Base-by-base conservation (phyloP, 306 rosid genomes). In the Pyrus betulifolia region DNA sequence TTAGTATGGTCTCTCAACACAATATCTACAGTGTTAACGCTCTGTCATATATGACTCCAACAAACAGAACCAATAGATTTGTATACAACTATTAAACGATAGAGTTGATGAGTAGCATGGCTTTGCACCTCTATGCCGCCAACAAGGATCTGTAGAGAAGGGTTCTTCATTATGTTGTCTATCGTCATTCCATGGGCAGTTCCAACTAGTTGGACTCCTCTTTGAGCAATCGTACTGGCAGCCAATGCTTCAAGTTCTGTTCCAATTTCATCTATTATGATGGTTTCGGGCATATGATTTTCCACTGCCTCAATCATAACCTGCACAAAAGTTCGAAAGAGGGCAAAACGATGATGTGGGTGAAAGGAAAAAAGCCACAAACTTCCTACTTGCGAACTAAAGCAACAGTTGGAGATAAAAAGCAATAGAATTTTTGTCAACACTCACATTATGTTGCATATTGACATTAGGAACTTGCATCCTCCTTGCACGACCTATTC, bases 221-320 rank as follows among this genome's bases (percentile, higher is more conserved):
- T 88, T 87, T 96, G 98, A 83, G 99, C 99, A 83, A 96, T 92
- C 31, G 99, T 96, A 83, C 99, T 91, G 65, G 99, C 98, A 83
- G 99, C 99, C 84, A 96, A 84, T 79, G 99, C 98, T 86, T 96
- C 98, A 67, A 92, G 97, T 72, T 96, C 99, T 2, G 99, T 96
- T 79, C 99, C 99, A 65, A 96, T 96, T 91, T 96, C 99, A 81
- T 96, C 99, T 59, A 96, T 96, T 58, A 96, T 92, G 83, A 96
- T 92, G 71, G 93, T 85, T 85, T 96, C 86, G 4, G 98, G 99
- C 99, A 89, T 96, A 84, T 96, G 98, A 76, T 95, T 95, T 82
- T 95, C 98, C 70, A 95, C 97, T 59, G 98, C 98, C 79, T 95
- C 98, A 80, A 95, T 95, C 98, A 95, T 95, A 85, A 92, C 90